A percentile compares a stretch with the other conserved stretches of the same genome.
Evolutionary conservation across 1,139 yeast species (phyloP).

Genomic region (Entelexis paramagnoliae): DNA sequence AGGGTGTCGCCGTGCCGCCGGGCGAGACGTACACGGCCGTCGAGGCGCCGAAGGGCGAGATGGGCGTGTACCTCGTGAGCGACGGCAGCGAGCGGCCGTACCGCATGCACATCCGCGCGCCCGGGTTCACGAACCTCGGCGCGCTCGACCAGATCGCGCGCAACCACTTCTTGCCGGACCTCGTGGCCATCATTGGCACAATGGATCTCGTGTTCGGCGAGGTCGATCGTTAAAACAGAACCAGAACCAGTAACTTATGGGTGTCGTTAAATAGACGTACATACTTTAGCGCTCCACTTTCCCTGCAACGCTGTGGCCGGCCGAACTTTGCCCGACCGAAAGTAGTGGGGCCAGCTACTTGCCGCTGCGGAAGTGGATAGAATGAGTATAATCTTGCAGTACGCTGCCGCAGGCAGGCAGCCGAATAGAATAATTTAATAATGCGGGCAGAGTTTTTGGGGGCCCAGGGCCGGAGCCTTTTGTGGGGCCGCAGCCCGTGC

Average conservation of each 20-base stretch:
- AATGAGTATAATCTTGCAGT: too few species aligned
- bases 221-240: constrained; percentile 66
- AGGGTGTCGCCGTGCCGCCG: constrained; percentile 81
- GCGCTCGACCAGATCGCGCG: constrained; percentile 80
- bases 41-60: constrained; percentile 93
- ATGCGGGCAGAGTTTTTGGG: neutral
- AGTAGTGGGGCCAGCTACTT: too few species aligned
- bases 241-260: too few species aligned
- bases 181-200: constrained; percentile 89
- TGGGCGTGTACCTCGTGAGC: constrained; percentile 82
- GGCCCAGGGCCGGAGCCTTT: too few species aligned
- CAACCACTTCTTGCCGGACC: constrained; percentile 83
- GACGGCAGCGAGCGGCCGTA: constrained; percentile 89
- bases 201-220: constrained; percentile 94
- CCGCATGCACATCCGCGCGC: constrained; percentile 87
- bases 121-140: constrained; percentile 83
- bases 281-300: too few species aligned
- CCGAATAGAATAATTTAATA: neutral
- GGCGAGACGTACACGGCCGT: constrained; percentile 89
- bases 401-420: too few species aligned
- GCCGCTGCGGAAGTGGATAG: too few species aligned
- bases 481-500: too few species aligned
- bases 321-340: too few species aligned
- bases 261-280: too few species aligned
- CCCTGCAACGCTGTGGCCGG: too few species aligned